phyloP scores from a whole-genome alignment of 73 alveolate genomes.

The Effrenium voratum region DNA sequence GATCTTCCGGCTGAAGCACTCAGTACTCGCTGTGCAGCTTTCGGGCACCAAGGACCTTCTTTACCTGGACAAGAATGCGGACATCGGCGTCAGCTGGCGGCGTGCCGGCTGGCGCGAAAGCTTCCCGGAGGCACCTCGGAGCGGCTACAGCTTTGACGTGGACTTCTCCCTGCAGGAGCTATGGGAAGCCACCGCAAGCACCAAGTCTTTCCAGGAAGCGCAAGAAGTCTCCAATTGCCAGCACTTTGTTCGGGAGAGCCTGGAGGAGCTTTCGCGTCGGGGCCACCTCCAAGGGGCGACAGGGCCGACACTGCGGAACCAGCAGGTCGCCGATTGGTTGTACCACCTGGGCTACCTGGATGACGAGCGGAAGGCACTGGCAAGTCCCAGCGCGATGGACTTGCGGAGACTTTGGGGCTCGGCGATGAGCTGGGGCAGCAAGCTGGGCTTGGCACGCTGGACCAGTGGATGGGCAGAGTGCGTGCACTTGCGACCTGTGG shows the following conservation, averaged over 20 bases:
- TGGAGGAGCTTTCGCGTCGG: conserved; percentile 23
- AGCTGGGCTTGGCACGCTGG: no score
- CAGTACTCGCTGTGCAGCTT: conserved; percentile 37
- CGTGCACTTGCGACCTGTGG: no score
- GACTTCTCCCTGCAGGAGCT: conserved; percentile 37
- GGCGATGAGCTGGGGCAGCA: no score
- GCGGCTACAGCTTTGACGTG: conserved; percentile 39
- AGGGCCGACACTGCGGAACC: conserved; percentile 52
- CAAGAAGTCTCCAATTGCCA: conserved; percentile 68
- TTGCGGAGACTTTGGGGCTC: no score
- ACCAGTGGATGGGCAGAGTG: no score
- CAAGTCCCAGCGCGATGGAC: no score
- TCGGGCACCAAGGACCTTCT: conserved; percentile 71
- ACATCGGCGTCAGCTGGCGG: conserved; percentile 91
- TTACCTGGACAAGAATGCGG: conserved; percentile 79
- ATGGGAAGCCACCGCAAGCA: background rate
- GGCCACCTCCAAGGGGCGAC: background rate
- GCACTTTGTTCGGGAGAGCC: conserved; percentile 75
- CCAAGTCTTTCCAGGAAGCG: background rate
- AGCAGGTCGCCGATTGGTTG: conserved; percentile 71
- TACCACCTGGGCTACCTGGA: conserved; percentile 55
- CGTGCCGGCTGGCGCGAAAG: conserved; percentile 59
- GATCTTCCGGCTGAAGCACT: conserved; percentile 83
- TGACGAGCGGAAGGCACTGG: conserved; percentile 86
- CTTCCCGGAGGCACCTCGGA: conserved; percentile 49